Conservation (phyloP, 202 grass and related monocot genomes). For the Schoenoplectus triqueter region DNA sequence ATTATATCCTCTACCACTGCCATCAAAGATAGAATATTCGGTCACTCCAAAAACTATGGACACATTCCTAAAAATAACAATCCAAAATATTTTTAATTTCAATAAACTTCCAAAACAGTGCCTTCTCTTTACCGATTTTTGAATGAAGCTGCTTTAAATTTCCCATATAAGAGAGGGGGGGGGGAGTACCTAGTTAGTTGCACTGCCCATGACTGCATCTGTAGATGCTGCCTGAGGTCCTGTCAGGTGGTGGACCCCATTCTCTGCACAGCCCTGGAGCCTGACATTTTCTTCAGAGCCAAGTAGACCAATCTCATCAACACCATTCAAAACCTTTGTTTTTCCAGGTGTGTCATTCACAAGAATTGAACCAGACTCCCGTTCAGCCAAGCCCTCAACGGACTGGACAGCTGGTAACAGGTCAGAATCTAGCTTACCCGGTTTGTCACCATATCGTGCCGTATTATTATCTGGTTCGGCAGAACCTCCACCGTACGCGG, state of each 20-base stretch:
- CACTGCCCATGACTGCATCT: slow-evolving; percentile 34
- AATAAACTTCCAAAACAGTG: slow-evolving; percentile 9
- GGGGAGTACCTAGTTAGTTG: slow-evolving; percentile 18
- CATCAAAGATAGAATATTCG: neutral
- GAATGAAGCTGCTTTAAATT: slow-evolving; percentile 23
- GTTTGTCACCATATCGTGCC: neutral
- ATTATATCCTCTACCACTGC: slow-evolving; percentile 25
- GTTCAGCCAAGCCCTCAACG: slow-evolving; percentile 27
- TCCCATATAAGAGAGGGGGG: neutral
- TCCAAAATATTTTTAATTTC: neutral
- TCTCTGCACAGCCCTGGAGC: slow-evolving; percentile 30
- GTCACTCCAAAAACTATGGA: slow-evolving; percentile 22
- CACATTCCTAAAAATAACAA: slow-evolving; percentile 22
- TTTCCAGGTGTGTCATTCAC: slow-evolving; percentile 1
- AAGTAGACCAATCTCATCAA: slow-evolving; percentile 23
- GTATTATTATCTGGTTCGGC: slow-evolving; percentile 18
- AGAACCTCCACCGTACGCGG: neutral
- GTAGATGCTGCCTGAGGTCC: slow-evolving; percentile 22
- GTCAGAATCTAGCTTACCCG: slow-evolving; percentile 19
- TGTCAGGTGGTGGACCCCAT: slow-evolving; percentile 29
- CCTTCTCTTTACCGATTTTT: neutral
- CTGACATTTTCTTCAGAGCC: slow-evolving; percentile 22
- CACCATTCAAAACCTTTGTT: slow-evolving; percentile 17
- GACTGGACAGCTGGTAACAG: neutral
- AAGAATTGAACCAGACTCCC: slow-evolving; percentile 10